These are phyloP conservation scores for Uronychia setigera DNA, from an alignment of 73 alveolate genomes.

Conservation along the genomic window DNA sequence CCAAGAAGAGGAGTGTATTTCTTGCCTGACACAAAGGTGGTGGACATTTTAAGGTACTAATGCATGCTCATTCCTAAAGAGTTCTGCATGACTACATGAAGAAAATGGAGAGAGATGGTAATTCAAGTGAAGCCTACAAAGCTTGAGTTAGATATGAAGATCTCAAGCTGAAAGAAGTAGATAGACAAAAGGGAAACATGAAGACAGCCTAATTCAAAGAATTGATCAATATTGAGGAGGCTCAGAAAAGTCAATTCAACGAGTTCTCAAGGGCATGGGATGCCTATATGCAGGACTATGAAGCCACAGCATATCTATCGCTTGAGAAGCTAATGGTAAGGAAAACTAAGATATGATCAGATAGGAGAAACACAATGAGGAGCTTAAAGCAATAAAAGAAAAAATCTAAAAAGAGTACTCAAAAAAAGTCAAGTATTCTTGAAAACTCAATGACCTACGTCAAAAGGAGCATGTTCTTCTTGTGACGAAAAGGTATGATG, in stretches of 20 bases:
- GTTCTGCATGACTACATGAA: conserved; percentile 40
- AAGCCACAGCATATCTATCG: conserved; percentile 57
- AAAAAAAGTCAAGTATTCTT: conserved; percentile 56
- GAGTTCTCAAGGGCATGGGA: conserved; percentile 67
- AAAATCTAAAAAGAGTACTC: conserved; percentile 44
- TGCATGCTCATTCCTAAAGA: neutral
- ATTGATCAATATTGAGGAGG: conserved; percentile 25
- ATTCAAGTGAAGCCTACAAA: conserved; percentile 49
- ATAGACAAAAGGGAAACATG: conserved; percentile 19
- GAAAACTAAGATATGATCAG: neutral
- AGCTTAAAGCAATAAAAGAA: conserved; percentile 49
- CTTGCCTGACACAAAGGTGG: conserved; percentile 42
- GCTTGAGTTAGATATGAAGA: conserved; percentile 31
- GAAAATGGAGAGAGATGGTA: conserved; percentile 39
- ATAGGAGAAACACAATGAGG: conserved; percentile 40
- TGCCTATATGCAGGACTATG: conserved; percentile 61
- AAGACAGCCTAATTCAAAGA: conserved; percentile 40
- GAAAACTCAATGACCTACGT: conserved; percentile 65
- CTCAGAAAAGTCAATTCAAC: conserved; percentile 32
- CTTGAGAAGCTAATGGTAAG: conserved; percentile 46
- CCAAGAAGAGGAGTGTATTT: conserved; percentile 3
- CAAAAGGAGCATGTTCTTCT: conserved; percentile 52
- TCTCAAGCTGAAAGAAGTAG: conserved; percentile 36
- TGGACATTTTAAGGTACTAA: conserved; percentile 31
- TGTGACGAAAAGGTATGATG: conserved; percentile 48